phyloP scores from a whole-genome alignment of 495 filamentous ascomycete genomes.

The Aspergillus funiculosus region DNA sequence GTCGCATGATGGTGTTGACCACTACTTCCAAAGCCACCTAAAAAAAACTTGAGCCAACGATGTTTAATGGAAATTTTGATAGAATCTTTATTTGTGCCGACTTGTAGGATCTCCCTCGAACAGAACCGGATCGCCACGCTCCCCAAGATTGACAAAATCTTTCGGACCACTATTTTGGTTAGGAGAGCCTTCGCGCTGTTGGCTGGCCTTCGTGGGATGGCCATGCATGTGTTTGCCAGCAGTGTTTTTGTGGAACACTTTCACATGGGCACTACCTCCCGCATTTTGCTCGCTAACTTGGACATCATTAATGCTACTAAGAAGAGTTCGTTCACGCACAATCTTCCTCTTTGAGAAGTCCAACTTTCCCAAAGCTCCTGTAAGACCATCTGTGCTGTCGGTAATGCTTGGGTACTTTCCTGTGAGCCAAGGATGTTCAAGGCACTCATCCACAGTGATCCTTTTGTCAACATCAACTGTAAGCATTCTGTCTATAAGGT shows the following conservation, averaged over 20 bases:
- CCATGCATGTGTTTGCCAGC: conserved; percentile 40
- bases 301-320: conserved; percentile 76
- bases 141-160: conserved; percentile 76
- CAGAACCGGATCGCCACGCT: conserved; percentile 72
- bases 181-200: conserved; percentile 51
- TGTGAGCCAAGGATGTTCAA: conserved; percentile 87
- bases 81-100: conserved; percentile 26
- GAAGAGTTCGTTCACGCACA: conserved; percentile 73
- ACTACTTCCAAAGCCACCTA: too few species aligned
- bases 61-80: too few species aligned
- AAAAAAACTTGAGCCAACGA: too few species aligned
- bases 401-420: conserved; percentile 41
- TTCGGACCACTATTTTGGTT: conserved; percentile 57
- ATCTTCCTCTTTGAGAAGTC: conserved; percentile 81
- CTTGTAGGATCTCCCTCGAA: conserved; percentile 59
- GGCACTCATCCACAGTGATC: conserved; percentile 82
- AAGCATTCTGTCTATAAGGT: conserved; percentile 94
- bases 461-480: conserved; percentile 76
- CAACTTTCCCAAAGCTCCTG: conserved; percentile 70
- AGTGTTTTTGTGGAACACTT: conserved; percentile 74
- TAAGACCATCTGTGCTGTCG: conserved; percentile 92
- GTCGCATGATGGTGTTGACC: too few species aligned
- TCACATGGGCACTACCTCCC: conserved; percentile 54
- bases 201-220: conserved; percentile 25
- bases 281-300: conserved; percentile 58